Base-by-base conservation (phyloP, 371 early-diverging fungal genomes). In the Actinomucor elegans region DNA sequence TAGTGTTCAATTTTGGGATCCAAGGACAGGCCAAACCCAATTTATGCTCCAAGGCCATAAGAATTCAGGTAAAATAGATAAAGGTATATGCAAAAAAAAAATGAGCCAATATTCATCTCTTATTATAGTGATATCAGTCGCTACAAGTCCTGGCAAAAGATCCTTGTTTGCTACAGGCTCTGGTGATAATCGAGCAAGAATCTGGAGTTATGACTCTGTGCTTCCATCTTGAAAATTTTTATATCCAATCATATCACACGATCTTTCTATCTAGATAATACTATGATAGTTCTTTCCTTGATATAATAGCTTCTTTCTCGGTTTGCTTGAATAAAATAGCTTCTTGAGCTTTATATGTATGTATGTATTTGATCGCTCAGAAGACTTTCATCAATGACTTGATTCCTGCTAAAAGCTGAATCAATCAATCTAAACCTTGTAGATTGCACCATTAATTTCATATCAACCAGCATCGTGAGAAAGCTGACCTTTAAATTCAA, bases 41-140 rank as follows among this genome's bases (percentile, higher is more conserved):
- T 92, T 95, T 52, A 92, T 94, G 92, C 73, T 98, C 46, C 93
- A 93, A 65, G 98, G 97, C 34, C 98, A 98, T 70, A 94, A 94
- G 69, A 97, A 97, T 67, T 94, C 96, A 40, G 91, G 90, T 89
- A 79, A 47, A 47, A 14, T 3, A 31, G 3, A 44, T 23, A n/a
- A n/a, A n/a, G n/a, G n/a, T n/a, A n/a, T n/a, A n/a, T n/a, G n/a
- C n/a, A n/a, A n/a, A n/a, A n/a, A n/a, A n/a, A n/a, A n/a, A n/a
- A n/a, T n/a, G n/a, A n/a, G n/a, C n/a, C n/a, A n/a, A n/a, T 15
- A 20, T 29, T 42, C 31, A 23, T n/a, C 11, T 29, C 21, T 28
- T 26, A 10, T 24, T n/a, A 27, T 37, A 82, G 95, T 96, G 26
- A 94, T 97, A 48, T 86, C 86, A 5, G 90, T 96, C n/a, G 93